Base-by-base conservation (phyloP, 495 filamentous ascomycete genomes). In the Aspergillus sclerotioniger region DNA sequence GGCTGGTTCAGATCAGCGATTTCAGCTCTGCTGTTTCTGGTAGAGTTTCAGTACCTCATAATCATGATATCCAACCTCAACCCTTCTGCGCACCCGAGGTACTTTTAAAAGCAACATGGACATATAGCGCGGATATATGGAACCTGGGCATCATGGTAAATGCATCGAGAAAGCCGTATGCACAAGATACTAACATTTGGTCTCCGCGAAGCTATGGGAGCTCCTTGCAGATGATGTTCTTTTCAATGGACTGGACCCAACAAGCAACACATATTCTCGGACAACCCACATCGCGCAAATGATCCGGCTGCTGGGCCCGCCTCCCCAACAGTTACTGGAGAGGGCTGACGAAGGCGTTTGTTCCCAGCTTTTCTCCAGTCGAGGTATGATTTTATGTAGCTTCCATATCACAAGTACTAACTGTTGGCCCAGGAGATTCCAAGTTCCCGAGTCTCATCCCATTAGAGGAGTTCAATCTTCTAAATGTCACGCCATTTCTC, bases 41-140 rank as follows among this genome's bases (percentile, higher is more conserved):
- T 16, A 47, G 72, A 31, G 47, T 53, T 29, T 16, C 54, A 4
- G 41, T 16, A 25, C 61, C 62, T 25, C 62, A 66, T 39, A 67
- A 65, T 37, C 62, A 69, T 63, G 62, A 65, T 39, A 75, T 75
- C 28, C 63, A 74, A 35, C 63, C 72, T 16, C 39, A 58, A 25
- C 54, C 53, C 6, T 74, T 57, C 53, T 67, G 63, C 41, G 72
- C 70, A 19, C 70, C 71, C 21, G 72, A 75, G 50, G 71, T 74
- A 16, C 54, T 75, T 37, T 64, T 75, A 17, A 64, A 63, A 33
- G 61, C 61, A 16, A 61, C 62, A 28, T 75, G 72, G 71, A 66
- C 61, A 10, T 75, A 73, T 52, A 74, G 70, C 51, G 69, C 64
- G 17, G 72, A 75, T 64, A 76, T 75, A 20, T 75, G 74, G 72